A percentile compares a stretch with the other conserved stretches of the same genome.
Evolutionary conservation across 495 filamentous ascomycete species (phyloP).

Genomic region (Hypoxylon subgilvum): DNA sequence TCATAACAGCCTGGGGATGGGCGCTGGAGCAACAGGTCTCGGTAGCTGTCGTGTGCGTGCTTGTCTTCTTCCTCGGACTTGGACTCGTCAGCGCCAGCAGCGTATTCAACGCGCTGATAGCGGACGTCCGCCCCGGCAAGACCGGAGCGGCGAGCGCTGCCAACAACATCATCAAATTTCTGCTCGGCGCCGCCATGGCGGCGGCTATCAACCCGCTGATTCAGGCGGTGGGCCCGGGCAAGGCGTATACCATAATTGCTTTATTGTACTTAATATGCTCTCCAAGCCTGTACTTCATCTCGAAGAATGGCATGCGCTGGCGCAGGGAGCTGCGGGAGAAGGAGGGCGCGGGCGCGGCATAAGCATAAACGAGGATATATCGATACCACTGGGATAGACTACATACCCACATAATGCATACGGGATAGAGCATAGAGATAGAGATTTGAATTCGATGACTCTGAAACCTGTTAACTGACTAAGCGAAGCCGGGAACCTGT

Average conservation of each 20-base stretch:
- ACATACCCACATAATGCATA: neutral
- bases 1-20: slow-evolving; percentile 61
- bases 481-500: too few species aligned
- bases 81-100: slow-evolving; percentile 63
- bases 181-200: slow-evolving; percentile 68
- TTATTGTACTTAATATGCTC: slow-evolving; percentile 56
- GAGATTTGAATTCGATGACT: too few species aligned
- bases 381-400: slow-evolving; percentile 11
- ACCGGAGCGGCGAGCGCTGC: slow-evolving; percentile 68
- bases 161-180: slow-evolving; percentile 69
- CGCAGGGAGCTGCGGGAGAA: slow-evolving; percentile 33
- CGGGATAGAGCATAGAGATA: slow-evolving; percentile 7
- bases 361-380: neutral
- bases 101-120: slow-evolving; percentile 53
- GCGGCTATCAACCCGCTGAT: slow-evolving; percentile 69
- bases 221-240: slow-evolving; percentile 65
- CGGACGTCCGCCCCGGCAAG: slow-evolving; percentile 48
- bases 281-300: slow-evolving; percentile 51
- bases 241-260: slow-evolving; percentile 71
- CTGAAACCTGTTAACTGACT: slow-evolving; percentile 2
- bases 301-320: slow-evolving; percentile 33
- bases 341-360: slow-evolving; percentile 18
- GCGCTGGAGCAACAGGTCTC: slow-evolving; percentile 49
- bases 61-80: slow-evolving; percentile 67
- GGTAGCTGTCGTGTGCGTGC: slow-evolving; percentile 52